Evolutionary conservation across 257 asterid species (phyloP).

Genomic region (Fraxinus pennsylvanica): DNA sequence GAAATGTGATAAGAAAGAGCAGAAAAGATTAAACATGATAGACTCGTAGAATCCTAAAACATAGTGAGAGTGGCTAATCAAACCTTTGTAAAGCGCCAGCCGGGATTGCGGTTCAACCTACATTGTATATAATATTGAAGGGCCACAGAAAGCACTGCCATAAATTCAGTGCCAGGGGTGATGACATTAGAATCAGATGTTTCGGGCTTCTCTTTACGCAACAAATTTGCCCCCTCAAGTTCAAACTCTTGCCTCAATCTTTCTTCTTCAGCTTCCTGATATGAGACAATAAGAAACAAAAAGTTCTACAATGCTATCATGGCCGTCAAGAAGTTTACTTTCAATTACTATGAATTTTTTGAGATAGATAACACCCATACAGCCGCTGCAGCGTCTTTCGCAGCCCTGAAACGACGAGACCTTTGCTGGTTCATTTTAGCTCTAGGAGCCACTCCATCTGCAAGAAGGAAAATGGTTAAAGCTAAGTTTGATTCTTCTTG

Average conservation of each 20-base stretch:
- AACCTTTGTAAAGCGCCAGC: constrained; percentile 92
- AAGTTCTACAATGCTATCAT: constrained; percentile 19
- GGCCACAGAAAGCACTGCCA: constrained; percentile 89
- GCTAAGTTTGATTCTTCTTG: constrained; percentile 15
- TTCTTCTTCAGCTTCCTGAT: constrained; percentile 90
- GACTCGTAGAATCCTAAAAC: constrained; percentile 35
- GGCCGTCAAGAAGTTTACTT: constrained; percentile 14
- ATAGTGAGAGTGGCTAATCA: constrained; percentile 24
- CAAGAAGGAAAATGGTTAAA: constrained; percentile 22
- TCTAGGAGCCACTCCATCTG: constrained; percentile 99
- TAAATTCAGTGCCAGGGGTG: constrained; percentile 95
- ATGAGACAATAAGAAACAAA: constrained; percentile 24
- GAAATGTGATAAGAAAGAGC: constrained; percentile 32
- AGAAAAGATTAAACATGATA: constrained; percentile 35
- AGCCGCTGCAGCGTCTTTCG: constrained; percentile 95
- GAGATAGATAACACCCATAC: constrained; percentile 46
- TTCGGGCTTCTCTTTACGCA: constrained; percentile 70
- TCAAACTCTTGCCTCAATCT: constrained; percentile 73
- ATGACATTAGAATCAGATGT: constrained; percentile 93
- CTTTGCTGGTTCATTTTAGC: constrained; percentile 99
- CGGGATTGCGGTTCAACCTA: constrained; percentile 75
- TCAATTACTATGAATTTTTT: constrained; percentile 15
- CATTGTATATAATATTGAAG: constrained; percentile 86
- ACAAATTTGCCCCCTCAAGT: constrained; percentile 50
- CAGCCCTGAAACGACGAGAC: constrained; percentile 96